Conservation (phyloP, 106 monocot species). For the Iris macrosiphon region DNA sequence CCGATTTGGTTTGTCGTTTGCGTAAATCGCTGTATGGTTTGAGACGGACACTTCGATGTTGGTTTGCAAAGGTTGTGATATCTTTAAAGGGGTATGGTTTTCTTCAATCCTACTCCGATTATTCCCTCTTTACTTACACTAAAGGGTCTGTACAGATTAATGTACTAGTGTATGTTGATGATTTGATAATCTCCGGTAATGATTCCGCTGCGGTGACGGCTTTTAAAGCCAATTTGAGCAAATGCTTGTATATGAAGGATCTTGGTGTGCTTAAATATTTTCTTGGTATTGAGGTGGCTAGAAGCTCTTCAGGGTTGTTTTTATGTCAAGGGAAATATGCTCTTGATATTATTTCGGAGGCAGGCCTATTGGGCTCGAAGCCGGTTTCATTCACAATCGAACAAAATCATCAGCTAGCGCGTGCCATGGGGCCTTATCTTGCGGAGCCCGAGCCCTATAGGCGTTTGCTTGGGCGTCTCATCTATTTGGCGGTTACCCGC, state of each 20-base stretch:
- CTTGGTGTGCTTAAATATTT: conserved; percentile 2
- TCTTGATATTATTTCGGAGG: background rate
- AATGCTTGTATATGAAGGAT: background rate
- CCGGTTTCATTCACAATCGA: background rate
- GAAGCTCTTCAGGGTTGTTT: background rate
- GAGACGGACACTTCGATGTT: background rate
- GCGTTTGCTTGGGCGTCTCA: background rate
- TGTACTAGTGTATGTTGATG: background rate
- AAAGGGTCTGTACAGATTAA: background rate
- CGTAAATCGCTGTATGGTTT: background rate
- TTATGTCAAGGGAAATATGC: background rate
- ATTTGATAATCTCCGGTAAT: background rate
- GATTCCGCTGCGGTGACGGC: background rate
- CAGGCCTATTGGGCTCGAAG: background rate
- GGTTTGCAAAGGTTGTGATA: background rate
- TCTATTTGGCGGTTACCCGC: background rate
- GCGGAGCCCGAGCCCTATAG: background rate
- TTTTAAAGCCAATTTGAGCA: background rate
- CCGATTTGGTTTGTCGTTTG: background rate
- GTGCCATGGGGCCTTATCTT: background rate
- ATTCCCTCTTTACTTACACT: no score
- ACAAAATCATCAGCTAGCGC: background rate
- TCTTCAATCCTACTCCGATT: no score
- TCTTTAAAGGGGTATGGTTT: background rate
- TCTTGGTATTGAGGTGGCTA: conserved; percentile 1